Percentiles rank a stretch among this genome's conserved stretches.
Conservation (phyloP, 2,329 filamentous ascomycete species). For the Ustulina deusta region DNA sequence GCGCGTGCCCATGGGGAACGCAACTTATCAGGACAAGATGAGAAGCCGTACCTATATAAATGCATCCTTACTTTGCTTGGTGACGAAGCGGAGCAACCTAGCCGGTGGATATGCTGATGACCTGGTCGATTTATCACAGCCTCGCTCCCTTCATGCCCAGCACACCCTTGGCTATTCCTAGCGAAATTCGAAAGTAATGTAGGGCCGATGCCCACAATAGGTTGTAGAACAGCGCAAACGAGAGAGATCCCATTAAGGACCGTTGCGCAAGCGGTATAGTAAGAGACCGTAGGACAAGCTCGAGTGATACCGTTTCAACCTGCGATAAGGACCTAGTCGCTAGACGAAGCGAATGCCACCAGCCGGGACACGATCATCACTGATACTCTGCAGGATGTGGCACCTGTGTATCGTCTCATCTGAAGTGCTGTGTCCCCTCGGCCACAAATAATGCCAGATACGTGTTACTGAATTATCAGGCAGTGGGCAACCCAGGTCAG, state of each 20-base stretch:
- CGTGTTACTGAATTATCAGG: not conserved
- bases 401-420: slow-evolving; percentile 27
- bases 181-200: not conserved
- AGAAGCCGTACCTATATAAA: not conserved
- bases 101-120: not conserved
- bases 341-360: slow-evolving; percentile 26
- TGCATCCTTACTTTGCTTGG: not conserved
- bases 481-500: not conserved
- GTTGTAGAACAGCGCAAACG: not conserved
- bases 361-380: slow-evolving; percentile 21
- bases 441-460: not conserved
- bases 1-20: not conserved
- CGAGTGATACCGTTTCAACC: slow-evolving; percentile 22
- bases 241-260: not conserved
- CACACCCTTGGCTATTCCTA: not conserved
- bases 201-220: no score
- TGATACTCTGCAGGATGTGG: slow-evolving; percentile 13
- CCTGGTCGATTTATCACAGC: not conserved
- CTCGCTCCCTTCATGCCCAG: not conserved
- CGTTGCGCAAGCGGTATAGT: slow-evolving; percentile 1
- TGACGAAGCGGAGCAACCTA: not conserved
- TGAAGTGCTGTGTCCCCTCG: slow-evolving; percentile 2
- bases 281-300: slow-evolving; percentile 11
- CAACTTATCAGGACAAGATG: not conserved
- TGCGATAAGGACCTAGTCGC: not conserved